A percentile compares a stretch with the other conserved stretches of the same genome.
Evolutionary conservation across 2,329 filamentous ascomycete genomes (phyloP).

Genomic region (Neonectria hederae): DNA sequence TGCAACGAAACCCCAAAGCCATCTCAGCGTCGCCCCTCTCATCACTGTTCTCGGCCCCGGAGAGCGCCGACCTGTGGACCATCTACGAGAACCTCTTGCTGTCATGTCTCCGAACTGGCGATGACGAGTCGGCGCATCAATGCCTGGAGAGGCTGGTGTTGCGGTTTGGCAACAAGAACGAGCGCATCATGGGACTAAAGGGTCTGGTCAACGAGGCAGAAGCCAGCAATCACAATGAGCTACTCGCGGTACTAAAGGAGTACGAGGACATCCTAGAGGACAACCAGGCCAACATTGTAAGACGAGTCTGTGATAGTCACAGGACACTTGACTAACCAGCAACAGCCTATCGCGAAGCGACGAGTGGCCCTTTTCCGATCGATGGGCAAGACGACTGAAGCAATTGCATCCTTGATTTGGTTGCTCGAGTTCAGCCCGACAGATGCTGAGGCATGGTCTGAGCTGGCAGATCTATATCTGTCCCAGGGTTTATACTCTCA

Average conservation of each 20-base stretch:
- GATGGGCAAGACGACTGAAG: slow-evolving; percentile 75
- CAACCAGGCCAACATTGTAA: slow-evolving; percentile 82
- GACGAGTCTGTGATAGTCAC: slow-evolving; percentile 39
- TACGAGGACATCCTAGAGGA: slow-evolving; percentile 81
- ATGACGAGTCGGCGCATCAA: slow-evolving; percentile 79
- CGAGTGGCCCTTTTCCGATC: slow-evolving; percentile 81
- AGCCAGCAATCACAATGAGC: slow-evolving; percentile 70
- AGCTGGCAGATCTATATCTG: slow-evolving; percentile 88
- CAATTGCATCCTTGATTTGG: slow-evolving; percentile 76
- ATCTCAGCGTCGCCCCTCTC: slow-evolving; percentile 64
- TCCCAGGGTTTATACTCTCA: slow-evolving; percentile 81
- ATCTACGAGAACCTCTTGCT: slow-evolving; percentile 88
- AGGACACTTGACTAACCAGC: slow-evolving; percentile 33
- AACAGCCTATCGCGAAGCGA: slow-evolving; percentile 85
- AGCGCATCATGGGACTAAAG: slow-evolving; percentile 83
- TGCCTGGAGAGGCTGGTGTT: slow-evolving; percentile 79
- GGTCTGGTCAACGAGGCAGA: slow-evolving; percentile 88
- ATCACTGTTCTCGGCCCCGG: slow-evolving; percentile 65
- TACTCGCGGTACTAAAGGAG: slow-evolving; percentile 76
- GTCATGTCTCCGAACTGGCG: slow-evolving; percentile 83
- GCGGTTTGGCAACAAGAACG: slow-evolving; percentile 86
- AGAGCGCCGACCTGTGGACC: slow-evolving; percentile 84
- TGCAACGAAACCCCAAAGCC: slow-evolving; percentile 63
- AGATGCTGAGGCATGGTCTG: slow-evolving; percentile 92
- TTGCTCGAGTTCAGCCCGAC: slow-evolving; percentile 87